Percentiles rank a stretch among this genome's conserved stretches.
Conservation (phyloP, 2,329 filamentous ascomycete genomes). For the Paraphoma sp. region DNA sequence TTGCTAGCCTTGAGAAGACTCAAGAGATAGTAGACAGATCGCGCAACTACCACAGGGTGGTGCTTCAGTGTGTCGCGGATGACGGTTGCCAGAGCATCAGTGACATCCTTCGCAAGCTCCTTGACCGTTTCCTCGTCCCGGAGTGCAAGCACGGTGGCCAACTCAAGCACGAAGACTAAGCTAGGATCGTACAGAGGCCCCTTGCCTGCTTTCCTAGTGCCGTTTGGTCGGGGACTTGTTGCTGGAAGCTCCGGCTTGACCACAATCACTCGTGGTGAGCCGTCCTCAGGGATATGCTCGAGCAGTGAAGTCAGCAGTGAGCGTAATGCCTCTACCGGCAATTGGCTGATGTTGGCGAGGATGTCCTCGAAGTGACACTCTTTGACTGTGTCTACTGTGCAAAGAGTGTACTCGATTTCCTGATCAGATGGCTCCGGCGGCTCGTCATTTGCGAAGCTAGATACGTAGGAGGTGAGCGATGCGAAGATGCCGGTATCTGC, state of each 20-base stretch:
- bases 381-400: slow-evolving; percentile 91
- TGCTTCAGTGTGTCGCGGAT: slow-evolving; percentile 79
- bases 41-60: slow-evolving; percentile 83
- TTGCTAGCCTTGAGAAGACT: slow-evolving; percentile 83
- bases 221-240: slow-evolving; percentile 63
- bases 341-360: slow-evolving; percentile 78
- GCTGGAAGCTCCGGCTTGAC: slow-evolving; percentile 85
- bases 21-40: slow-evolving; percentile 86
- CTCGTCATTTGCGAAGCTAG: slow-evolving; percentile 98
- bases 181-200: slow-evolving; percentile 80
- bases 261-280: slow-evolving; percentile 79
- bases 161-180: slow-evolving; percentile 87
- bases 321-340: slow-evolving; percentile 66
- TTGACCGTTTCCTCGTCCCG: slow-evolving; percentile 76
- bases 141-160: slow-evolving; percentile 82
- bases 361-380: slow-evolving; percentile 85
- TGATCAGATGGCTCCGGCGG: slow-evolving; percentile 97
- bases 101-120: slow-evolving; percentile 77
- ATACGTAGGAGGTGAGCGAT: slow-evolving; percentile 93
- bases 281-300: slow-evolving; percentile 85
- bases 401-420: slow-evolving; percentile 93
- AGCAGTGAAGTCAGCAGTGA: slow-evolving; percentile 76
- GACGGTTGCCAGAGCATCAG: slow-evolving; percentile 79
- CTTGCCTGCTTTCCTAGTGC: slow-evolving; percentile 61
- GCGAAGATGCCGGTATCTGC: slow-evolving; percentile 88